phyloP scores from a whole-genome alignment of 2,329 filamentous ascomycete genomes.

The Teratosphaeria destructans region DNA sequence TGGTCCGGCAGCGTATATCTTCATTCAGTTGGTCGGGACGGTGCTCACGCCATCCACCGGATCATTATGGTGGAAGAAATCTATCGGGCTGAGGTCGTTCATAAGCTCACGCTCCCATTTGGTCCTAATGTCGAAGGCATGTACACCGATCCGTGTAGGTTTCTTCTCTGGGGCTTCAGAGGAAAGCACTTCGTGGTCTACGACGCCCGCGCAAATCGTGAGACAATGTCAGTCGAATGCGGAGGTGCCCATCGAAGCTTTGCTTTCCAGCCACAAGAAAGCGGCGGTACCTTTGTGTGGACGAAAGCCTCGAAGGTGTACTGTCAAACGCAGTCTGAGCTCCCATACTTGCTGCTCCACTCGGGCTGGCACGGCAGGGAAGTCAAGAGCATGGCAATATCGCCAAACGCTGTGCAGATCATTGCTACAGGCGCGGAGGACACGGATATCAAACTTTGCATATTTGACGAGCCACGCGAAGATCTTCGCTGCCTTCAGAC shows the following conservation, averaged over 20 bases:
- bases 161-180: conserved; percentile 72
- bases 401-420: conserved; percentile 26
- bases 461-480: conserved; percentile 17
- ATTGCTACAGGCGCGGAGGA: conserved; percentile 63
- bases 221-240: conserved; percentile 64
- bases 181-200: conserved; percentile 71
- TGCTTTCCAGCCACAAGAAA: conserved; percentile 38
- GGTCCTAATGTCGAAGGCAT: conserved; percentile 67
- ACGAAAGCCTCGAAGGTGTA: conserved; percentile 48
- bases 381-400: conserved; percentile 55
- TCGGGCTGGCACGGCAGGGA: conserved; percentile 76
- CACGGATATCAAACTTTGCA: conserved; percentile 65
- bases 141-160: conserved; percentile 43
- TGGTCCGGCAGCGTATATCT: conserved; percentile 39
- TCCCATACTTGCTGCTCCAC: conserved; percentile 39
- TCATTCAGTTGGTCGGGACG: conserved; percentile 66
- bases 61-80: neutral
- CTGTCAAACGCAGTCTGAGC: conserved; percentile 7
- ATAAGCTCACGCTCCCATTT: conserved; percentile 60
- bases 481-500: conserved; percentile 47
- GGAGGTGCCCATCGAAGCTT: conserved; percentile 77
- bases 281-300: conserved; percentile 55
- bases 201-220: conserved; percentile 61
- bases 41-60: conserved; percentile 57
- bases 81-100: conserved; percentile 30